These are phyloP conservation scores for Balamuthia mandrillaris DNA, from an alignment of 208 protist genomes.

Conservation along the genomic window DNA sequence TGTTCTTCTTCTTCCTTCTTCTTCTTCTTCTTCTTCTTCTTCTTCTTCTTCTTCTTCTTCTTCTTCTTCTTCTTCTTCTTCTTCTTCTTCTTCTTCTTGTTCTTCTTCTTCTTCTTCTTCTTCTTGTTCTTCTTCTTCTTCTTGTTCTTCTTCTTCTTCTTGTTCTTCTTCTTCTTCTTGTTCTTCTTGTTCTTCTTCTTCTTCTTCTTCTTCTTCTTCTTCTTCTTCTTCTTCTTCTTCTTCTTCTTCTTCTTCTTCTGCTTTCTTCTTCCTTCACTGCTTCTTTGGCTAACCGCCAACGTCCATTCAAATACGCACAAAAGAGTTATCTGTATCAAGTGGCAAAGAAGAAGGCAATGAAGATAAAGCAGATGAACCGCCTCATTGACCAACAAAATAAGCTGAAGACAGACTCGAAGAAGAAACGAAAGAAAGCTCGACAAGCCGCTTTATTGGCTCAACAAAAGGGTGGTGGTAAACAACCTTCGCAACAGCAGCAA, in stretches of 20 bases:
- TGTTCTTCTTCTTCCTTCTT: too few relatives aligned
- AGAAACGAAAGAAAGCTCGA: not conserved
- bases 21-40: too few relatives aligned
- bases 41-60: too few relatives aligned
- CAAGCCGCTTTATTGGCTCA: not conserved
- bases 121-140: not conserved
- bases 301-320: not conserved
- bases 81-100: too few relatives aligned
- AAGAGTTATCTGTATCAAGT: not conserved
- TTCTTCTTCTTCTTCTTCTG: not conserved
- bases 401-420: not conserved
- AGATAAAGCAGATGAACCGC: not conserved
- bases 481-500: too few relatives aligned
- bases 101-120: too few relatives aligned
- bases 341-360: too few relatives aligned
- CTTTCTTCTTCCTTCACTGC: not conserved
- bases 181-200: not conserved
- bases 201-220: not conserved
- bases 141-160: not conserved
- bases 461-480: too few relatives aligned
- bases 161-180: not conserved
- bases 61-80: too few relatives aligned
- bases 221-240: not conserved
- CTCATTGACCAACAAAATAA: not conserved
- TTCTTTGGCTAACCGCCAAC: not conserved